These are phyloP conservation scores for Termitomyces titanicus DNA, from an alignment of 768 basidiomycete species.

Conservation along the genomic window DNA sequence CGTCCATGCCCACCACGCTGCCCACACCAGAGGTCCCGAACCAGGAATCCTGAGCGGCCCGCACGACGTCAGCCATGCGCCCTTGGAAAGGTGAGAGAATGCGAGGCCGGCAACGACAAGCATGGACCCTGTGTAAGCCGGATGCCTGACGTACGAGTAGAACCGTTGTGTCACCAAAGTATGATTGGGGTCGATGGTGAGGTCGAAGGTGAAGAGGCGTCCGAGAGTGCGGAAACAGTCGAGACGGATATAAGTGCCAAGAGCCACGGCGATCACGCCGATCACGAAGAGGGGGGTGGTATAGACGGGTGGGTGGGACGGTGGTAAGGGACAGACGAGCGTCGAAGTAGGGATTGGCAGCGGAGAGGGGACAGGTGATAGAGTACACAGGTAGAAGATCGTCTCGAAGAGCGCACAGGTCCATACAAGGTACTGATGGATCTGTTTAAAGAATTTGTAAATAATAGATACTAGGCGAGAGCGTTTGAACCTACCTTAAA, in stretches of 20 bases:
- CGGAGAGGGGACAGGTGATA: slow-evolving; percentile 18
- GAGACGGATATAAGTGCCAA: slow-evolving; percentile 38
- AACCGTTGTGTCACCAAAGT: slow-evolving; percentile 39
- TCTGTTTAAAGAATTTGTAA: slow-evolving; percentile 1
- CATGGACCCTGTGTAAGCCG: slow-evolving; percentile 44
- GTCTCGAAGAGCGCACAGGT: slow-evolving; percentile 18
- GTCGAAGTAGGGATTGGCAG: slow-evolving; percentile 29
- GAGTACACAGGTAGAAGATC: slow-evolving; percentile 13
- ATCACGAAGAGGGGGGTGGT: slow-evolving; percentile 30
- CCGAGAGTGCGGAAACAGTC: slow-evolving; percentile 43
- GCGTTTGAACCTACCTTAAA: slow-evolving; percentile 33
- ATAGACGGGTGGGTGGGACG: slow-evolving; percentile 18
- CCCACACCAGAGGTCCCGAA: slow-evolving; percentile 24
- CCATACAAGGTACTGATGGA: slow-evolving; percentile 18
- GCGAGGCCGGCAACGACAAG: slow-evolving; percentile 37
- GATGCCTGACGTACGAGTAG: slow-evolving; percentile 46
- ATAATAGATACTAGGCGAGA: neutral
- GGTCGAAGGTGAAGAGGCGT: slow-evolving; percentile 45
- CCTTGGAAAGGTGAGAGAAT: slow-evolving; percentile 35
- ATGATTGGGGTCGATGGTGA: slow-evolving; percentile 41
- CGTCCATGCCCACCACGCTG: slow-evolving; percentile 41
- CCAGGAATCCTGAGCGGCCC: slow-evolving; percentile 23
- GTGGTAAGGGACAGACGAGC: slow-evolving; percentile 21
- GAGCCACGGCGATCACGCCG: slow-evolving; percentile 30
- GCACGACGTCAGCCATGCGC: slow-evolving; percentile 36